These are phyloP conservation scores for Xylariaceae sp. DNA, from an alignment of 2,329 filamentous ascomycete genomes.

Conservation along the genomic window DNA sequence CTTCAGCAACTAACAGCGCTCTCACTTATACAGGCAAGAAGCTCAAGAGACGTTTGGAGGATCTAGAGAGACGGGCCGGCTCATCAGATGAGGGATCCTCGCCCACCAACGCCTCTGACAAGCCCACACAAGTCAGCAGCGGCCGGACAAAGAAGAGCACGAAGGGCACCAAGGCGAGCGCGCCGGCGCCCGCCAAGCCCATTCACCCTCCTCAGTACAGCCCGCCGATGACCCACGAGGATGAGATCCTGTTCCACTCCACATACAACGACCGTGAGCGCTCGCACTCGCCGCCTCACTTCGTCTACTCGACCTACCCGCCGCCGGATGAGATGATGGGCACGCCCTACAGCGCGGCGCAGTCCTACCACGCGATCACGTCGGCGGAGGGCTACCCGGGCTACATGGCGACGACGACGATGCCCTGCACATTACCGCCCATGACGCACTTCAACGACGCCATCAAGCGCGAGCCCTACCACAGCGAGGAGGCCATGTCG, in stretches of 20 bases:
- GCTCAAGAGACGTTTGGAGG: constrained; percentile 83
- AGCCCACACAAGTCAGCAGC: constrained; percentile 33
- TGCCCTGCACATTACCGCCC: constrained; percentile 57
- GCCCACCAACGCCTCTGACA: constrained; percentile 35
- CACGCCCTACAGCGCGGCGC: constrained; percentile 51
- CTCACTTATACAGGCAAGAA: constrained; percentile 65
- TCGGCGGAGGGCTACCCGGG: constrained; percentile 49
- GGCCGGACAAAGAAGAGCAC: constrained; percentile 39
- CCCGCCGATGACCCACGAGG: constrained; percentile 54
- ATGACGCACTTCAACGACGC: constrained; percentile 60
- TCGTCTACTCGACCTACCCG: constrained; percentile 63
- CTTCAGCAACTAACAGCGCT: constrained; percentile 12
- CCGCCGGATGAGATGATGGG: constrained; percentile 61
- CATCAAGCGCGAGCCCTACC: constrained; percentile 60
- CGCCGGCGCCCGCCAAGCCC: constrained; percentile 33
- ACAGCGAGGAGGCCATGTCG: constrained; percentile 54
- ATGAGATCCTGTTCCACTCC: constrained; percentile 61
- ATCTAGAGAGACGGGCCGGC: constrained; percentile 73
- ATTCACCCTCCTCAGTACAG: constrained; percentile 52
- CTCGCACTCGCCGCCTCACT: constrained; percentile 67
- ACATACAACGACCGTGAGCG: constrained; percentile 60
- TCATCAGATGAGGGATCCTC: constrained; percentile 40
- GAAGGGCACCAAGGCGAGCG: constrained; percentile 38
- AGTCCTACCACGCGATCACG: constrained; percentile 48
- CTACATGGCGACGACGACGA: constrained; percentile 51